These are phyloP conservation scores for Ceratocystis smalleyi DNA, from an alignment of 2,329 filamentous ascomycete genomes.

Conservation along the genomic window DNA sequence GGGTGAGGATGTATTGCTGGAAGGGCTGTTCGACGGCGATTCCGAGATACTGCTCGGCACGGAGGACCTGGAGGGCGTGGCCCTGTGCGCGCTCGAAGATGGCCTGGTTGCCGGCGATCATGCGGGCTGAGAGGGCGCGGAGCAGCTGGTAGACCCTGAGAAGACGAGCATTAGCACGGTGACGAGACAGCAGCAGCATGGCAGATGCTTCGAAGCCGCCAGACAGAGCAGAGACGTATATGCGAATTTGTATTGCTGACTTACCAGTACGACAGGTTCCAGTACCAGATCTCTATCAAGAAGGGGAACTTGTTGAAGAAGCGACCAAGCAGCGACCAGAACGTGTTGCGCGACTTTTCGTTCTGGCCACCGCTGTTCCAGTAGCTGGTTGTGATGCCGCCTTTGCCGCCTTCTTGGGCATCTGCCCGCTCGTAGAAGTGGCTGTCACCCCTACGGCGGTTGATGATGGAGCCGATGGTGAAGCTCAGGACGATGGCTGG, in stretches of 20 bases:
- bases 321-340: slow-evolving; percentile 21
- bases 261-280: slow-evolving; percentile 26
- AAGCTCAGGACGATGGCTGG: slow-evolving; percentile 13
- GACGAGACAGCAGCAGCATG: background rate
- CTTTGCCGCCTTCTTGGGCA: slow-evolving; percentile 6
- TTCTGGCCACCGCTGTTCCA: slow-evolving; percentile 5
- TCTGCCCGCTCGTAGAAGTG: slow-evolving; percentile 12
- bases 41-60: slow-evolving; percentile 25
- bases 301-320: slow-evolving; percentile 24
- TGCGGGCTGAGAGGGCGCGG: slow-evolving; percentile 28
- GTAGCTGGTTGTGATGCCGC: slow-evolving; percentile 12
- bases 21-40: slow-evolving; percentile 28
- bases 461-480: slow-evolving; percentile 9
- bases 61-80: slow-evolving; percentile 29
- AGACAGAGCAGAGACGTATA: background rate
- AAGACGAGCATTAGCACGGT: background rate
- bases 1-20: slow-evolving; percentile 27
- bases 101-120: slow-evolving; percentile 26
- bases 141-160: slow-evolving; percentile 29
- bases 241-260: slow-evolving; percentile 12
- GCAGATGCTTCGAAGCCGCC: background rate
- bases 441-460: slow-evolving; percentile 9
- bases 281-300: slow-evolving; percentile 26
- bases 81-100: slow-evolving; percentile 26
- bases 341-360: slow-evolving; percentile 4